Base-by-base conservation (phyloP, 345 rosid genomes). In the Lumnitzera racemosa region DNA sequence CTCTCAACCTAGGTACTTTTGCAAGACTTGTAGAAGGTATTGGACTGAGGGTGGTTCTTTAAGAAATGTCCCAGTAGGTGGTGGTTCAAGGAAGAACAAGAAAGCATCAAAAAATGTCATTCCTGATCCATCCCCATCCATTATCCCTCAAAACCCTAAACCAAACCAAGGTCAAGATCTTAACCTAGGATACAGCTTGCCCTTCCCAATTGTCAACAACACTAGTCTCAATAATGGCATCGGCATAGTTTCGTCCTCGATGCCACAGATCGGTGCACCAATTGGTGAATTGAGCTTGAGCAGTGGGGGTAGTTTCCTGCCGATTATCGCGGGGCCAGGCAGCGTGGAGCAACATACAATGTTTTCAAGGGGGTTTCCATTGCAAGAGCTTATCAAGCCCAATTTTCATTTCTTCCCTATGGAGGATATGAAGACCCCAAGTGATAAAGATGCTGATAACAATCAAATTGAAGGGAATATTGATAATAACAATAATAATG, bases 41-140 rank as follows among this genome's bases (percentile, higher is more conserved):
- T 82, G 87, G 87, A 82, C 87, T 8, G 72, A 75, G 65, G 87
- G 87, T 24, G 87, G 87, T 14, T 68, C 87, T 49, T 65, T 82
- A 24, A 70, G 87, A 51, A 82, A 79, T 69, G 80, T 82, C 53
- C 87, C 87, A 48, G 87, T 82, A 1, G 87, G 87, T 16, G 84
- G 87, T 23, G 84, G 80, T 24, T 82, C 82, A 47, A 77, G 87
- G 66, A 82, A 82, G 78, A 79, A 76, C 69, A 79, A 75, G 64
- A 79, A 70, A 68, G 51, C 81, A 2, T 67, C 74, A 1, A 73
- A 71, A 25, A 57, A n/a, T 16, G 51, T 14, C 15, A 27, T 71
- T 56, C 63, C 57, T 64, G 31, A 68, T 48, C 49, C 58, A 2
- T 36, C 51, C 24, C 63, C 57, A 6, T 15, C 65, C 3, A 46